Base-by-base conservation (phyloP, 805 yeast genomes). In the Lipomyces sp. region DNA sequence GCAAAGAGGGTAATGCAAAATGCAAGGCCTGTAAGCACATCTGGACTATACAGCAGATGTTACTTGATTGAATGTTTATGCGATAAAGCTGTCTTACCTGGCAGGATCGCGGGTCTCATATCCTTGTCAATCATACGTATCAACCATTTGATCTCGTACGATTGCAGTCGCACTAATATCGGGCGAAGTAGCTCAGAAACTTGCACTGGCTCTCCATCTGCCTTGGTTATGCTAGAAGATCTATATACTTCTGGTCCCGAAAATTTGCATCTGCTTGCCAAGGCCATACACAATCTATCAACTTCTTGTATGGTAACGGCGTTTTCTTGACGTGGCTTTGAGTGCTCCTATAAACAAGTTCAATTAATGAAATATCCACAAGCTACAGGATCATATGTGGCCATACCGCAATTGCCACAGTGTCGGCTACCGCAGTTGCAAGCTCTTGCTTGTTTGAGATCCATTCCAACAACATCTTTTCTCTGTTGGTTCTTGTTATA, bases 71-170 rank as follows among this genome's bases (percentile, higher is more conserved):
- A 10, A 10, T 29, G n/a, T 29, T 15, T 35, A 45, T n/a, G n/a
- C 8, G 42, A 15, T 18, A 35, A 24, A 4, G 15, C 8, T 15
- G 42, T n/a, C 58, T 7, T 57, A 53, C 59, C 55, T 13, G 67
- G 63, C 15, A 66, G 53, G 1, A 53, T 7, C 8, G 58, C 65
- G 3, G 70, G 70, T 15, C 35, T 60, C 57, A 64, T 45, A 30
- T 66, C 56, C 50, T 61, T 64, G 15, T 42, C 32, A 3, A 64
- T 18, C 50, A 66, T 60, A 33, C 65, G 59, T 6, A 66, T 30
- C n/a, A 66, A 39, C 70, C 70, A 66, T 30, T 66, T 66, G 45
- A 64, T 39, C 42, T 66, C 65, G 30, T 10, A 10, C 2, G 70
- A 51, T 5, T 24, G 53, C 55, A 66, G 29, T 0, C 55, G 45